Evolutionary conservation across 306 rosid species (phyloP), one percentile per base, ranked within the genome.

Genomic region (Lagenaria siceraria): DNA sequence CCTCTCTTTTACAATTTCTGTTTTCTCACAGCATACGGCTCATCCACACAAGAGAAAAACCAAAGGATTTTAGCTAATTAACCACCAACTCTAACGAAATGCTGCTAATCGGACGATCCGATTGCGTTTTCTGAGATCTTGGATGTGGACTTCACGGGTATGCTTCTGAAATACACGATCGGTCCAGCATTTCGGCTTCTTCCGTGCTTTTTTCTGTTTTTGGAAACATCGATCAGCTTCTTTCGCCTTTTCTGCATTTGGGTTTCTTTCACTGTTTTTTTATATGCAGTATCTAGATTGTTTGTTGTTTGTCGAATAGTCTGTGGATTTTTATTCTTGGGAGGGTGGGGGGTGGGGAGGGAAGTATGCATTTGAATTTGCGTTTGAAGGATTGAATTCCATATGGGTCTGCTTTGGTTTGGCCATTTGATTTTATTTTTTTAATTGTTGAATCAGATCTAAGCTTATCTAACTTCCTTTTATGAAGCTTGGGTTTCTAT

Each of bases 41-140:
- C 52, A 46, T 18, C 51, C 51, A 14, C 52, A 11, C 52, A 11
- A 46, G n/a, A 46, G 52, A 46, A 2, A 43, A 46, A 46, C 52
- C 52, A 46, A 46, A 1, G 14, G 5, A 3, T 46, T 46, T 46
- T 46, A 46, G 52, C 52, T 46, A 12, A 46, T 46, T 46, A 46
- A 3, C 54, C 54, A 49, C 10, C 58, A 6, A n/a, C 58, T 49
- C 3, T 53, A 19, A 0, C 19, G 27, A 62, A 77, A 81, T 96
- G 98, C 84, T 80, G 89, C 86, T 80, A 81, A 79, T 85, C 81
- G 79, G 82, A 87, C 85, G 91, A 89, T 92, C 93, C 89, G 84
- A 79, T 85, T 81, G 46, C 61, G 78, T 75, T 77, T 69, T 85
- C 82, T 59, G 83, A 90, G 98, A 96, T 96, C 99, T 89, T 80